Evolutionary conservation across 192 early-diverging fungal species (phyloP), one percentile per base, ranked within the genome.

Genomic region (Backusella psychrophila): DNA sequence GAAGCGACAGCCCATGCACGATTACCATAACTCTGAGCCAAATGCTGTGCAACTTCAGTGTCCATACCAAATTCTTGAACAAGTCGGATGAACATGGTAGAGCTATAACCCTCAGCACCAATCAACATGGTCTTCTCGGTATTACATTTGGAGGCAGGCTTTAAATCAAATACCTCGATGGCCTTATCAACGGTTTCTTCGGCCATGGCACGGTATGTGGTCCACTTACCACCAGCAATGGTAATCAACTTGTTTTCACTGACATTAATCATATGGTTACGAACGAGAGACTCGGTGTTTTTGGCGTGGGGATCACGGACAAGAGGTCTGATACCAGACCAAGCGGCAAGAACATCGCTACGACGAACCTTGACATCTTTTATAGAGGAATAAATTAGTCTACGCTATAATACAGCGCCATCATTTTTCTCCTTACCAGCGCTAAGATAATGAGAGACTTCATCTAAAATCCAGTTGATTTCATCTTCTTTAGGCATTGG

Each of bases 151-250:
- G 90, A 85, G 17, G 85, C 76, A 9, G 93, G 94, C 35, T 89
- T 78, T 29, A 97, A 87, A 5, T 78, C 85, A 78, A 94, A 95
- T 44, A 87, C 86, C 70, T 92, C 80, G 72, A 97, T 89, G 3
- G 97, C 97, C 75, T 84, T 82, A 82, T 98, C 96, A 75, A 98
- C 87, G 0, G 96, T 97, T 79, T 98, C 97, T 75, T 93, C 88
- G 42, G 97, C 96, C 97, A 98, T 98, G 73, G 93, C 91, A 74
- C 97, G 92, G 87, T 97, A 98, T 4, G 97, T 98, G 7, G 97
- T 98, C 97, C 97, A 98, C 79, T 98, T 98, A 71, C 97, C 97
- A 75, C 97, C 97, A 52, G 97, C 95, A 85, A 99, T 96, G 6
- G 97, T 97, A 78, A 99, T 82, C 73, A 99, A 81, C 7, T 93